These are phyloP conservation scores for Acidiella bohemica DNA, from an alignment of 495 filamentous ascomycete genomes.

Conservation along the genomic window DNA sequence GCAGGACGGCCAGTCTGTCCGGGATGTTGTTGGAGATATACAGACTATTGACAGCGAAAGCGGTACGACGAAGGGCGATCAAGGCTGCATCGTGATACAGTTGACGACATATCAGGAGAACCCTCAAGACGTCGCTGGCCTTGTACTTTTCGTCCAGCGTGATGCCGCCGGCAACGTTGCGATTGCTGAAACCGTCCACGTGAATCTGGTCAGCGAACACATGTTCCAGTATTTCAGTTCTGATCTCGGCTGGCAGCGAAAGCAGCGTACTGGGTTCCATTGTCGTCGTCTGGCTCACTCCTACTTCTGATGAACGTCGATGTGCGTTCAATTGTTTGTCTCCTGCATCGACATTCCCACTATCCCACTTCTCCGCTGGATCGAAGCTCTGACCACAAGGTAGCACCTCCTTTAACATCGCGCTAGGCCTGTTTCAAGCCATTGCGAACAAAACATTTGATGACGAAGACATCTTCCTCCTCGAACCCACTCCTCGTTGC, in stretches of 20 bases:
- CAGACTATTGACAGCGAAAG: conserved; percentile 19
- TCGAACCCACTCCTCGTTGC: no score
- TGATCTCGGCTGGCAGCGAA: conserved; percentile 19
- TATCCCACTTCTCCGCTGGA: no score
- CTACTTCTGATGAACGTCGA: no score
- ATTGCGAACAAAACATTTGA: no score
- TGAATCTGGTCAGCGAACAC: conserved; percentile 9
- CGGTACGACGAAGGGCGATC: conserved; percentile 18
- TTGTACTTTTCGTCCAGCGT: conserved; percentile 19
- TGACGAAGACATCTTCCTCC: no score
- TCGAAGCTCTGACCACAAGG: no score
- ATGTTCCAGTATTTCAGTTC: conserved; percentile 12
- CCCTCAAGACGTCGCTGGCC: conserved; percentile 5
- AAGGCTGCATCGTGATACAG: conserved; percentile 19
- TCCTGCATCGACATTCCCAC: no score
- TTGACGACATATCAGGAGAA: conserved; percentile 23
- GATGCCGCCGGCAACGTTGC: conserved; percentile 4
- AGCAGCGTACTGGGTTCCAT: no score
- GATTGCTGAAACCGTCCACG: conserved; percentile 9
- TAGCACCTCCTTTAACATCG: no score
- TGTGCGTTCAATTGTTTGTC: no score
- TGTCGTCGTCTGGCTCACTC: no score
- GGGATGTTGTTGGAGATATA: conserved; percentile 14
- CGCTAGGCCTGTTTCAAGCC: no score
- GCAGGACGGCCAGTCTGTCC: conserved; percentile 9